Evolutionary conservation across 1,284 basidiomycete species (phyloP), one percentile per base, ranked within the genome.

Genomic region (Polyporus tsugae): DNA sequence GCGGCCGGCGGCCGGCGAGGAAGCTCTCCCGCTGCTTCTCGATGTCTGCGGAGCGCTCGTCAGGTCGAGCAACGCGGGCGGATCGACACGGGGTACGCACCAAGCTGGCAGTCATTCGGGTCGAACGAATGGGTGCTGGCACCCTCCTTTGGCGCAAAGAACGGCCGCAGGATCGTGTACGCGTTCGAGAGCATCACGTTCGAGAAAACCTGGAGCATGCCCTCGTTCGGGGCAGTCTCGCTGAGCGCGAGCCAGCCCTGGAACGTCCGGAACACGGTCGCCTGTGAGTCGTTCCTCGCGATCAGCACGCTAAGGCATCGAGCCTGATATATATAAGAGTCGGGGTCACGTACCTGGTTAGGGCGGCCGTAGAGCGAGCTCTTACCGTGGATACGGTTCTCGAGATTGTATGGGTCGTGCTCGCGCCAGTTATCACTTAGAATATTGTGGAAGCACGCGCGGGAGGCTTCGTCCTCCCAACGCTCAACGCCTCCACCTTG

Each of bases 131-230:
- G 77, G 11, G 84, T 82, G 62, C 80, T 78, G 13, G 76, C 65
- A 0, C 82, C 74, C n/a, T 86, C 9, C 80, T 80, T 2, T 84
- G 86, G 29, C 82, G 84, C 49, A 86, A 97, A 96, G 83, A 97
- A 94, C 0, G 95, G 95, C 1, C 95, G 87, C 4, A 97, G 84
- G 35, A 96, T 91, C 67, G 87, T 87, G 79, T 96, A 96, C 0
- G 93, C 89, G 63, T 93, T 94, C 10, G 91, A 89, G 25, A 95
- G 83, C 7, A 85, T 75, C 11, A 97, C 82, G 72, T 91, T 85
- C 0, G 95, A 94, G 79, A 94, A 95, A 11, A 96, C 91, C 73
- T 83, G 85, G 3, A 96, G 82, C 0, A 95, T 96, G n/a, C 95
- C 94, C 76, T 96, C 87, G 0, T 83, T 85, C 0, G 93, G 92